Evolutionary conservation across 208 protist genomes (phyloP), one percentile per base, ranked within the genome.

Genomic region (Plasmodiophora brassicae): DNA sequence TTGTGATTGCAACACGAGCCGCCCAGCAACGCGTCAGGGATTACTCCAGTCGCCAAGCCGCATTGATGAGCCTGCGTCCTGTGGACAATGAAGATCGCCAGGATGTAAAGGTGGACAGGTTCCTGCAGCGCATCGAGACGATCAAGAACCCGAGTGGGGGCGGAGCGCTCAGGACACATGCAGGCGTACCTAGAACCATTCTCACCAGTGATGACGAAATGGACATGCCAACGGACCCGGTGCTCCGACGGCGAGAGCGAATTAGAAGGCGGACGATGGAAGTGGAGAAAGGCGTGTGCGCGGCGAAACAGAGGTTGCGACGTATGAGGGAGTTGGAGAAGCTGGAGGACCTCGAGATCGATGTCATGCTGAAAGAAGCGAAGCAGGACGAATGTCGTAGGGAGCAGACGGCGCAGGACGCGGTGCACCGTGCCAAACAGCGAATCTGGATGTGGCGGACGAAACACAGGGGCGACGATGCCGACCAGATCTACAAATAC

Each of bases 401-500:
- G 65, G 65, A 78, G n/a, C 5, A 38, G 65, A 32, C 20, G 20
- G 10, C 14, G n/a, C 5, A 38, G 65, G n/a, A 32, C 41, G 65
- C 65, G 32, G 65, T 78, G 5, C n/a, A 36, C n/a, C 32, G 14
- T 5, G 65, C 65, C 5, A 5, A 32, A 78, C 65, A 78, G 41
- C 5, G 65, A 32, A 5, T 78, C 5, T 78, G 65, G 65, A n/a
- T 14, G 20, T 78, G 65, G 65, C 32, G 65, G n/a, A 32, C 65
- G n/a, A 5, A 78, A 5, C 65, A 78, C 41, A 78, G n/a, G 41
- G 65, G 65, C 5, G 65, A 78, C 41, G 65, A 78, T 78, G 5
- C 32, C n/a, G 65, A 78, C 41, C 65, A n/a, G 20, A 32, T 78
- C 32, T 78, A 78, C 65, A 78, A 32, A 78, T 78, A 78, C 41